Evolutionary conservation across 2,329 filamentous ascomycete species (phyloP), one percentile per base, ranked within the genome.

Genomic region (Neopestalotiopsis rosae): DNA sequence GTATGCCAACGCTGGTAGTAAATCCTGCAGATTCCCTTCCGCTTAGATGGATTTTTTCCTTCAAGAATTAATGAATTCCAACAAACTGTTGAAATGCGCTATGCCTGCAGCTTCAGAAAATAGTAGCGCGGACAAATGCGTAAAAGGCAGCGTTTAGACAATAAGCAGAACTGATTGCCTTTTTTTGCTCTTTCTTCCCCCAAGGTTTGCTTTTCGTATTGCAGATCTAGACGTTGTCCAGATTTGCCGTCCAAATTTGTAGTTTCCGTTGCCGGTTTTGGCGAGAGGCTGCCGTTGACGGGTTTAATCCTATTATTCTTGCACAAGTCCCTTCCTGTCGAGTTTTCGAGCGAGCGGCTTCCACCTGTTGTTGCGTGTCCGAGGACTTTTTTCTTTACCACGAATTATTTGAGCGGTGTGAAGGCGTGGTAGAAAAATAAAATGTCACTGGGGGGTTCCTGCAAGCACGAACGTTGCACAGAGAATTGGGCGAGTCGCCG

Each of bases 401-500:
- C n/a, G 13, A 20, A 24, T 4, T 66, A 34, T 12, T 62, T 34
- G 57, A 59, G 24, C 57, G 57, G 28, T 34, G 34, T 40, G 62
- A 52, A 49, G 17, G 40, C 20, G 30, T 28, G 17, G 61, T 20
- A 59, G 28, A 14, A 14, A 59, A 14, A 14, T 20, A 20, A n/a
- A 38, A 62, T 38, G 59, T 40, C 32, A 17, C 57, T 28, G 45
- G 45, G 45, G 45, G 45, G 30, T 59, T 62, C 28, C 63, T 56
- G 45, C 45, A 28, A 28, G 49, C 20, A 49, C 49, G 45, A 32
- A 24, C n/a, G 67, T 66, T 69, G 67, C 63, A 69, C 67, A 45
- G 45, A 52, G 45, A 52, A 49, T 38, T 63, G 56, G 58, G 67
- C 71, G 71, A 75, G 71, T 72, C 62, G 72, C 72, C 66, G 70